Evolutionary conservation across 495 filamentous ascomycete genomes (phyloP).

Genomic region (Xylaria intraflava): DNA sequence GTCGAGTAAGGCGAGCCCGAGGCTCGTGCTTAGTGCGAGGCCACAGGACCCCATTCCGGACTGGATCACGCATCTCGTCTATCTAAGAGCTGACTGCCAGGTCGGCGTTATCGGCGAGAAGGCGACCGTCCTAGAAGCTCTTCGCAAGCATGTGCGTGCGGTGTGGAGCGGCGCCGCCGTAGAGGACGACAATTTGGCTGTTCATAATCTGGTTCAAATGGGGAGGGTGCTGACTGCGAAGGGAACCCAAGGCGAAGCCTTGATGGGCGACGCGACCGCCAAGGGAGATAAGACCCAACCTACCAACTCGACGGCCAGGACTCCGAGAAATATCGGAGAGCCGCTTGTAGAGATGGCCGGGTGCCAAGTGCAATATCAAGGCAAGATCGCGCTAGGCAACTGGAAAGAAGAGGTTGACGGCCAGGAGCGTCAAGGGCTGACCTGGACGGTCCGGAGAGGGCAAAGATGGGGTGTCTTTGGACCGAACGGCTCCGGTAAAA

Average conservation of each 20-base stretch:
- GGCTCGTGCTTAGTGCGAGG: slow-evolving; percentile 68
- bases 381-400: slow-evolving; percentile 65
- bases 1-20: slow-evolving; percentile 56
- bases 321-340: slow-evolving; percentile 38
- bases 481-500: slow-evolving; percentile 86
- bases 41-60: slow-evolving; percentile 80
- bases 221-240: slow-evolving; percentile 39
- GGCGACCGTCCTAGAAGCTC: slow-evolving; percentile 41
- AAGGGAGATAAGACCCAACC: background rate
- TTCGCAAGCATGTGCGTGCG: slow-evolving; percentile 38
- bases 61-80: slow-evolving; percentile 80
- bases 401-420: slow-evolving; percentile 59
- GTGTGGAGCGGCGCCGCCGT: slow-evolving; percentile 28
- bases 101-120: slow-evolving; percentile 53
- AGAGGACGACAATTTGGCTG: slow-evolving; percentile 33
- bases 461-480: slow-evolving; percentile 90
- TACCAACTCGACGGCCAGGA: background rate
- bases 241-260: slow-evolving; percentile 35
- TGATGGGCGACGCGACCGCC: slow-evolving; percentile 21
- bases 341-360: slow-evolving; percentile 80
- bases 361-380: slow-evolving; percentile 72
- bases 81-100: slow-evolving; percentile 55
- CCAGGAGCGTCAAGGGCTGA: slow-evolving; percentile 50
- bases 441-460: slow-evolving; percentile 76
- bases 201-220: slow-evolving; percentile 46